Base-by-base conservation (phyloP, 352 stramenopile species). In the Globisporangium recalcitrans region DNA sequence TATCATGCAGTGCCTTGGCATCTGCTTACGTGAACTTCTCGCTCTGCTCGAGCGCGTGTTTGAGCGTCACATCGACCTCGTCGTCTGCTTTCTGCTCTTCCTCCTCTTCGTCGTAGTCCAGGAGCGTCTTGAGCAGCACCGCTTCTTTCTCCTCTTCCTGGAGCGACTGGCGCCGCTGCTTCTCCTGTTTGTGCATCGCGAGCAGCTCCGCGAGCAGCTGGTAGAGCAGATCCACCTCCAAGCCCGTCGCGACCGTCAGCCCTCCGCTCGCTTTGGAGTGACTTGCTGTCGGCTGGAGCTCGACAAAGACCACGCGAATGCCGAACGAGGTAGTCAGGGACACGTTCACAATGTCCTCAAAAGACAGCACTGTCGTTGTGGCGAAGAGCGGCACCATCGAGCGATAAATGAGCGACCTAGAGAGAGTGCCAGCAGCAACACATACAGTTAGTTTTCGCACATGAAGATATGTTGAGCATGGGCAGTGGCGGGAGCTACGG, bases 311-410 rank as follows among this genome's bases (percentile, higher is more conserved):
- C 21, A 89, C 79, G 14, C 83, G 82, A 27, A 93, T 88, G 19
- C 84, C 80, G 38, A 87, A 82, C 26, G 82, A 75, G 7, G 77
- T 82, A 11, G 82, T 86, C 54, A 85, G 75, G 5, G 40, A 47
- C 44, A 93, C 73, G 29, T 73, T 70, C 16, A 73, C 58, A 2
- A 93, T 67, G 60, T 90, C 80, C 19, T 70, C 62, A 48, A 93
- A 87, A 1, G 82, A 65, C 52, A 91, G 48, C 42, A 87, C 69
- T 0, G 77, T 88, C 27, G 78, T 93, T 24, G 74, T 79, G 7
- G 80, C 74, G 57, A 93, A 89, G 26, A 93, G 60, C 16, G 84
- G 84, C 26, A 93, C 73, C 84, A 93, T 82, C 14, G 80, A 84
- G 16, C 82, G 81, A 64, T 87, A 91, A 63, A 93, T 76, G 57